phyloP scores from a whole-genome alignment of 176 grass and related monocot genomes.

The Secale cereale region DNA sequence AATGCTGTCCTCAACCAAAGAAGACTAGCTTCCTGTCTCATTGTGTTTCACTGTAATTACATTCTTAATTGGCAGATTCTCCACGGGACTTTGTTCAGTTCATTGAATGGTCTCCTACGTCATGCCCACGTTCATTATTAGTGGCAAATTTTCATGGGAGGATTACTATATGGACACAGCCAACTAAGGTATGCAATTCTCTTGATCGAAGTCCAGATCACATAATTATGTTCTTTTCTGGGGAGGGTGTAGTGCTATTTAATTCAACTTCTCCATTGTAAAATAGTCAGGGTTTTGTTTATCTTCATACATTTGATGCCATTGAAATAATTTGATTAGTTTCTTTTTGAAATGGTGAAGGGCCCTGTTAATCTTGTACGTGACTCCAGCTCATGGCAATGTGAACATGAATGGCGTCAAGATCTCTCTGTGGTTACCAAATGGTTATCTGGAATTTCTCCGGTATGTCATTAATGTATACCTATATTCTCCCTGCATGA shows the following conservation, averaged over 20 bases:
- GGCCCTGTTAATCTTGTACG: constrained; percentile 88
- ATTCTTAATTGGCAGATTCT: constrained; percentile 81
- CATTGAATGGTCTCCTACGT: constrained; percentile 96
- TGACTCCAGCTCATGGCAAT: constrained; percentile 83
- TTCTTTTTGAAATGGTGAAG: constrained; percentile 38
- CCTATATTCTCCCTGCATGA: not conserved
- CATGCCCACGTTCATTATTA: constrained; percentile 82
- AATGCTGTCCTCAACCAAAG: not conserved
- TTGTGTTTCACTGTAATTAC: constrained; percentile 19
- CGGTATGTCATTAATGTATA: constrained; percentile 33
- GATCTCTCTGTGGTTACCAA: constrained; percentile 98
- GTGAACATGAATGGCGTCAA: constrained; percentile 95
- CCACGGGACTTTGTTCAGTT: constrained; percentile 97
- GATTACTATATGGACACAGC: constrained; percentile 98
- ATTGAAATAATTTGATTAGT: not conserved
- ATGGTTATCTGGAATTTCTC: constrained; percentile 89
- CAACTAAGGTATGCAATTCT: constrained; percentile 58
- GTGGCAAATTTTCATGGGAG: constrained; percentile 98
- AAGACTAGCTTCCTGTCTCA: not conserved
- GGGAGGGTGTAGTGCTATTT: not conserved
- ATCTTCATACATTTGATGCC: constrained; percentile 1
- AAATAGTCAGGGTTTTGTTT: not conserved
- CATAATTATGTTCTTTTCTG: not conserved
- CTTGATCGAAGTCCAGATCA: constrained; percentile 17
- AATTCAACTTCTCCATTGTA: not conserved